These are phyloP conservation scores for Boletus subparvulus DNA, from an alignment of 768 basidiomycete genomes.

Conservation along the genomic window DNA sequence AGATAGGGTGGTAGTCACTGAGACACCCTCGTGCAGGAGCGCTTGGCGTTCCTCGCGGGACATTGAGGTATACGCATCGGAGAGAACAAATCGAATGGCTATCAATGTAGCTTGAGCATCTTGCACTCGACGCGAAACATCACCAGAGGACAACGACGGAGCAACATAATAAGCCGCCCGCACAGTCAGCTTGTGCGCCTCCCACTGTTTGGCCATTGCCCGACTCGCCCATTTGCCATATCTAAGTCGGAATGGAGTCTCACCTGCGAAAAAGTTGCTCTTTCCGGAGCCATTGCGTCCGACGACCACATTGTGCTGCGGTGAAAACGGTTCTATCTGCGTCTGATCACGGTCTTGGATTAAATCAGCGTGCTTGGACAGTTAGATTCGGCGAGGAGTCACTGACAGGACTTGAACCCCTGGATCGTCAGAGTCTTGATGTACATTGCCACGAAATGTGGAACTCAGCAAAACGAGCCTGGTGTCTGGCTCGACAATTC, in stretches of 20 bases:
- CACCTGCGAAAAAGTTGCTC: slow-evolving; percentile 97
- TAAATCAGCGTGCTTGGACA: slow-evolving; percentile 1
- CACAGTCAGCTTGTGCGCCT: background rate
- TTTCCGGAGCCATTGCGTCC: slow-evolving; percentile 98
- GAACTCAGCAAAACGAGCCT: background rate
- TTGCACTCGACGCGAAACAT: background rate
- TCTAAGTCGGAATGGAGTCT: slow-evolving; percentile 22
- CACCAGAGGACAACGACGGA: background rate
- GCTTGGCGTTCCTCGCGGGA: slow-evolving; percentile 88
- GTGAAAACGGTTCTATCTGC: slow-evolving; percentile 91
- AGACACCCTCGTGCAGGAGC: slow-evolving; percentile 92
- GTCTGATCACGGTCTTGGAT: slow-evolving; percentile 78
- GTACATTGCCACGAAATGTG: slow-evolving; percentile 47
- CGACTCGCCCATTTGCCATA: background rate
- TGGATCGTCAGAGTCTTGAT: slow-evolving; percentile 90
- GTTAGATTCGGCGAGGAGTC: background rate
- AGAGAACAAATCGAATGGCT: slow-evolving; percentile 97
- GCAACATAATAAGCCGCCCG: background rate
- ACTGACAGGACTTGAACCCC: slow-evolving; percentile 96
- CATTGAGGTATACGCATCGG: slow-evolving; percentile 97
- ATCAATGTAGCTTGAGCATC: slow-evolving; percentile 5
- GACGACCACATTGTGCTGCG: slow-evolving; percentile 94
- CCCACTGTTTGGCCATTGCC: background rate
- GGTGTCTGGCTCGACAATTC: background rate
- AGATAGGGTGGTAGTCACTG: slow-evolving; percentile 82